Conservation (phyloP, 148 eudicot species). For the Gaultheria prostrata region DNA sequence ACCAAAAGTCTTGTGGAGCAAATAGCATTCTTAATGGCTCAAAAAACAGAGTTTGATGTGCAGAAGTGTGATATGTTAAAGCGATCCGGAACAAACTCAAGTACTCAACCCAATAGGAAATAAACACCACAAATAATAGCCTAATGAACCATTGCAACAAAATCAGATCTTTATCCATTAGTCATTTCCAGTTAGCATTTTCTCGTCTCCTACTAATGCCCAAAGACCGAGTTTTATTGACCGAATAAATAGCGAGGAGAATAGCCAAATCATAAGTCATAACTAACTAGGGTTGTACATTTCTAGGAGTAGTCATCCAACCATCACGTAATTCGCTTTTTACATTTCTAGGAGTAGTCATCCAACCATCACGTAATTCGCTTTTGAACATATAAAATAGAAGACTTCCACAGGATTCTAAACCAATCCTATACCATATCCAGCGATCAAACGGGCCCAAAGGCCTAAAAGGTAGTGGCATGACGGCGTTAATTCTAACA, state of each 20-base stretch:
- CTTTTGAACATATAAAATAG: neutral
- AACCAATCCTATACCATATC: neutral
- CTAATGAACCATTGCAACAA: neutral
- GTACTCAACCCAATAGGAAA: neutral
- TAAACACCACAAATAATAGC: neutral
- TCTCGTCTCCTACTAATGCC: slow-evolving; percentile 8
- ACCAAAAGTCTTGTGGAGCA: neutral
- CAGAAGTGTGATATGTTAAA: neutral
- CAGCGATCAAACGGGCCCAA: neutral
- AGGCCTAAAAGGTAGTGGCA: neutral
- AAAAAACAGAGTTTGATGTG: neutral
- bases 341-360: neutral
- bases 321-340: neutral
- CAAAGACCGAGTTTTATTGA: neutral
- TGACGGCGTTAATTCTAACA: neutral
- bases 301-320: neutral
- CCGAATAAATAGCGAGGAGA: neutral
- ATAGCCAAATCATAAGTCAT: neutral
- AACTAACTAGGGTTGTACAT: too few relatives aligned
- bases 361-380: neutral
- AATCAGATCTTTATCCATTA: neutral
- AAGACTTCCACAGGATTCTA: neutral
- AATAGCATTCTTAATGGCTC: neutral
- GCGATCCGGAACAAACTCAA: too few relatives aligned
- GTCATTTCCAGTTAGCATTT: neutral